Evolutionary conservation across 2,329 filamentous ascomycete genomes (phyloP).

Genomic region (Paecilomyces niveus): DNA sequence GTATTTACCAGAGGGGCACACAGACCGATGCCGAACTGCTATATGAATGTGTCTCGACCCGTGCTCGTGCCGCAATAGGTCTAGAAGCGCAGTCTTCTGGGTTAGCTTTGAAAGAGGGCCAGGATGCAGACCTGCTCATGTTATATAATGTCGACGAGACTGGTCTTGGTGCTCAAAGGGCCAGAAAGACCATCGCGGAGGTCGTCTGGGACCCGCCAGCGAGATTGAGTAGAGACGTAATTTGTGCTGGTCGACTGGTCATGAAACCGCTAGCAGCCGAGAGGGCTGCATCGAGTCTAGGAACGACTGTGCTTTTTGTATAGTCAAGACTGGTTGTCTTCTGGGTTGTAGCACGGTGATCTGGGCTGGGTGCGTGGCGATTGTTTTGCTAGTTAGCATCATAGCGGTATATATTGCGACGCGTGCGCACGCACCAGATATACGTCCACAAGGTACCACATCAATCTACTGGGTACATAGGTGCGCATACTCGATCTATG

Average conservation of each 20-base stretch:
- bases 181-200: constrained; percentile 25
- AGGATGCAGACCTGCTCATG: constrained; percentile 15
- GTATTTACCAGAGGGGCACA: constrained; percentile 61
- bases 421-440: not conserved
- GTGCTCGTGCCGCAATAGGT: constrained; percentile 33
- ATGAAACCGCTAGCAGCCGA: constrained; percentile 2
- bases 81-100: constrained; percentile 5
- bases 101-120: constrained; percentile 7
- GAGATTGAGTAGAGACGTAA: constrained; percentile 17
- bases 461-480: not conserved
- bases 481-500: not conserved
- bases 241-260: constrained; percentile 15
- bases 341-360: not conserved
- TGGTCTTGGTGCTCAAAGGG: constrained; percentile 18
- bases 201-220: constrained; percentile 32
- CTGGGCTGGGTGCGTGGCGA: not conserved
- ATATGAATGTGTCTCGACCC: constrained; percentile 46
- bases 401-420: not conserved
- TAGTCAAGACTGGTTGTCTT: not conserved
- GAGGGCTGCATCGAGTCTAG: not conserved
- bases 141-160: constrained; percentile 23
- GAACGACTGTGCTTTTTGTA: not conserved
- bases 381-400: not conserved
- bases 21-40: constrained; percentile 51
- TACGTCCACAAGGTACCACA: not conserved